A percentile compares a stretch with the other conserved stretches of the same genome.
These are phyloP conservation scores for Leccinum subgranulosum DNA, from an alignment of 768 basidiomycete species.

Conservation along the genomic window DNA sequence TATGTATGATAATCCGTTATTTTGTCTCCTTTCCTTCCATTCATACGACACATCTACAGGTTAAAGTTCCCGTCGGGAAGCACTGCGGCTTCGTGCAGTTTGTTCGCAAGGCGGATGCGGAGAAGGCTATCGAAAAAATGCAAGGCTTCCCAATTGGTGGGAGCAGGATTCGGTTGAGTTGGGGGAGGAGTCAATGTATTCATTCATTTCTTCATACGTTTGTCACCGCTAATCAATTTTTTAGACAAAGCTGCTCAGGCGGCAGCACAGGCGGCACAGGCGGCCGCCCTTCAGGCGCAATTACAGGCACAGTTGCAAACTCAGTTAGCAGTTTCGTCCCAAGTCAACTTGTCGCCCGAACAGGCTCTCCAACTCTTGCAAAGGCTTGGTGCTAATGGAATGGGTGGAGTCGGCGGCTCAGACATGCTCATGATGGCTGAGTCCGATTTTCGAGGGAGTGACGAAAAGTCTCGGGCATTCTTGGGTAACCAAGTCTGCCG, in stretches of 20 bases:
- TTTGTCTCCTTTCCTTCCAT: slow-evolving; percentile 1
- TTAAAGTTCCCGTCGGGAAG: slow-evolving; percentile 95
- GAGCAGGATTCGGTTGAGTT: slow-evolving; percentile 85
- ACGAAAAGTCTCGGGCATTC: slow-evolving; percentile 25
- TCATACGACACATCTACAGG: slow-evolving; percentile 41
- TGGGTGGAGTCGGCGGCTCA: slow-evolving; percentile 23
- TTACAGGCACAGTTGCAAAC: slow-evolving; percentile 37
- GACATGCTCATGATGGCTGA: slow-evolving; percentile 9
- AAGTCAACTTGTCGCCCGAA: slow-evolving; percentile 47
- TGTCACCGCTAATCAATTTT: slow-evolving; percentile 4
- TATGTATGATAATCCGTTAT: slow-evolving; percentile 53
- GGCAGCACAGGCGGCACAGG: slow-evolving; percentile 79
- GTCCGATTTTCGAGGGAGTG: slow-evolving; percentile 17
- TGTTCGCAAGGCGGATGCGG: slow-evolving; percentile 87
- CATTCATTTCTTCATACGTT: not conserved
- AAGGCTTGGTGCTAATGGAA: slow-evolving; percentile 46
- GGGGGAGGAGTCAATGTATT: slow-evolving; percentile 90
- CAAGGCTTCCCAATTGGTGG: slow-evolving; percentile 95
- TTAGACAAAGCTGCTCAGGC: slow-evolving; percentile 89
- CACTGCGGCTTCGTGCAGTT: slow-evolving; percentile 97
- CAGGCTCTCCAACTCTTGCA: slow-evolving; percentile 63
- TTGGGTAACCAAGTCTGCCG: slow-evolving; percentile 18
- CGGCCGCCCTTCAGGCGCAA: slow-evolving; percentile 60
- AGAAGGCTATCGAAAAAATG: slow-evolving; percentile 93
- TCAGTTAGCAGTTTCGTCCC: slow-evolving; percentile 25